Percentiles rank a stretch among this genome's conserved stretches.
Evolutionary conservation across 176 grass and related monocot species (phyloP).

Genomic region (Secale cereale): DNA sequence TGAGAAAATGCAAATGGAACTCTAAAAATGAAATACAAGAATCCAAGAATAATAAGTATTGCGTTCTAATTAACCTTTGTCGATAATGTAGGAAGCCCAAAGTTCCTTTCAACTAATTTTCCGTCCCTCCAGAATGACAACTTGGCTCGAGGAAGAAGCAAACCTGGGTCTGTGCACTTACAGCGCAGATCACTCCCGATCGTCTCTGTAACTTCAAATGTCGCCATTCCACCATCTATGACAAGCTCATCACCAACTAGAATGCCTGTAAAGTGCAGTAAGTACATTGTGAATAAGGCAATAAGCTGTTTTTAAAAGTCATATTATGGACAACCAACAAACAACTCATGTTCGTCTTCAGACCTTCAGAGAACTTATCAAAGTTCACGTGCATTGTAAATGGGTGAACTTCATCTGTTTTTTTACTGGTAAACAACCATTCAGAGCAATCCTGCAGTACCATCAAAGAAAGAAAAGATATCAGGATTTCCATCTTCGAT

Average conservation of each 20-base stretch:
- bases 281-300: background rate
- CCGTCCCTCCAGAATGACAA: slow-evolving; percentile 67
- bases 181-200: slow-evolving; percentile 48
- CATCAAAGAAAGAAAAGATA: slow-evolving; percentile 5
- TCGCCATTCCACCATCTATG: slow-evolving; percentile 70
- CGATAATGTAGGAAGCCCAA: slow-evolving; percentile 53
- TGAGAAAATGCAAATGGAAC: background rate
- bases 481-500: background rate
- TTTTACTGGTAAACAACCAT: slow-evolving; percentile 62
- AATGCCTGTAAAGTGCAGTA: slow-evolving; percentile 46
- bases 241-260: slow-evolving; percentile 62
- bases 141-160: slow-evolving; percentile 72
- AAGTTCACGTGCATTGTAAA: slow-evolving; percentile 55
- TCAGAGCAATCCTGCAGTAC: slow-evolving; percentile 48
- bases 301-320: background rate
- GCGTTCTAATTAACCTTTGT: slow-evolving; percentile 45
- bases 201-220: slow-evolving; percentile 65
- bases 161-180: slow-evolving; percentile 60
- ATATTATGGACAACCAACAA: slow-evolving; percentile 9
- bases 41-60: slow-evolving; percentile 2
- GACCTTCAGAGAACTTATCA: slow-evolving; percentile 29
- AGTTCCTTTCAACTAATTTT: slow-evolving; percentile 63
- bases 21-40: slow-evolving; percentile 6
- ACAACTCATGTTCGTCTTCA: background rate
- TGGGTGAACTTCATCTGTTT: slow-evolving; percentile 22